Conservation (phyloP, 2,329 filamentous ascomycete species). For the Alternaria postmessia region DNA sequence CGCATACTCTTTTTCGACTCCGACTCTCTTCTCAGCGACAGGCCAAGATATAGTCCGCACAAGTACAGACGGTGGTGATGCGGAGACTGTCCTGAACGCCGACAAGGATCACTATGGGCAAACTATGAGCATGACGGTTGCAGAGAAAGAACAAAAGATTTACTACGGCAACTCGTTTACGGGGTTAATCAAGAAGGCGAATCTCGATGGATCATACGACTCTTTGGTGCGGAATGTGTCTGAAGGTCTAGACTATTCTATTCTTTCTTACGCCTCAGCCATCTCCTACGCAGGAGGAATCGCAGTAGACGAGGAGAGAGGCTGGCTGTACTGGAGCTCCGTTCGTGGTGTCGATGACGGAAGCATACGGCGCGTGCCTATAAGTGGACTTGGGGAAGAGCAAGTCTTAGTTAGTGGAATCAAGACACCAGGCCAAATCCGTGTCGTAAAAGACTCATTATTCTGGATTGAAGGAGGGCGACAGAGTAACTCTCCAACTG, state of each 20-base stretch:
- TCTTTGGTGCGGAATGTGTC: constrained; percentile 20
- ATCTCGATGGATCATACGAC: constrained; percentile 16
- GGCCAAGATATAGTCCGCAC: constrained; percentile 21
- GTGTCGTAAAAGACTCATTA: constrained; percentile 9
- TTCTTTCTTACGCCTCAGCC: not conserved
- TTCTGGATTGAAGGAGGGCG: constrained; percentile 18
- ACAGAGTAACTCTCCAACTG: constrained; percentile 15
- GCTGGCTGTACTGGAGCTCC: constrained; percentile 25
- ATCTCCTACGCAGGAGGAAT: constrained; percentile 13
- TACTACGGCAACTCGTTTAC: constrained; percentile 18
- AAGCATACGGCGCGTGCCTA: constrained; percentile 14
- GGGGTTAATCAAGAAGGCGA: constrained; percentile 16
- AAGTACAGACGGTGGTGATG: constrained; percentile 11
- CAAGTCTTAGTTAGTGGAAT: constrained; percentile 13
- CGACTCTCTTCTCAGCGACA: constrained; percentile 16
- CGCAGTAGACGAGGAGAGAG: constrained; percentile 17
- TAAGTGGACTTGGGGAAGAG: constrained; percentile 3
- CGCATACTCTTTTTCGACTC: constrained; percentile 12
- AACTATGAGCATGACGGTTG: constrained; percentile 14
- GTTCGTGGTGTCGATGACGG: constrained; percentile 10
- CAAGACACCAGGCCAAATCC: constrained; percentile 19
- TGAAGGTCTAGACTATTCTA: constrained; percentile 10
- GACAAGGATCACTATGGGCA: not conserved
- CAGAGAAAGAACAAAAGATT: constrained; percentile 14
- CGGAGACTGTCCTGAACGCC: constrained; percentile 1